Percentiles rank a stretch among this genome's conserved stretches.
Evolutionary conservation across 2,329 filamentous ascomycete genomes (phyloP).

Genomic region (Parascedosporium putredinis): DNA sequence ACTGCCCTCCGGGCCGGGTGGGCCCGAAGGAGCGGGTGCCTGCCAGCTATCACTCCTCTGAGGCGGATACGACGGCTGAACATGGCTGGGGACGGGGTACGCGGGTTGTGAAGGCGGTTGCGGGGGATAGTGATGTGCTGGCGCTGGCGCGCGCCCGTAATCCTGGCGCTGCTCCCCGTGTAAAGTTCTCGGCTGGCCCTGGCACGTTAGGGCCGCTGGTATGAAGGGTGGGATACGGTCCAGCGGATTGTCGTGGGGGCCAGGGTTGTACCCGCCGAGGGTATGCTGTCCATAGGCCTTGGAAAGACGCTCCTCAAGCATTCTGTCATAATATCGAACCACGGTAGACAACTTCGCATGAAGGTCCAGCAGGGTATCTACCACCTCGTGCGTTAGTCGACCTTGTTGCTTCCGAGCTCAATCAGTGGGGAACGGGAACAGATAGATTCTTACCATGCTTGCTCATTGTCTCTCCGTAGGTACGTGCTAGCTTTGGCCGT

Average conservation of each 20-base stretch:
- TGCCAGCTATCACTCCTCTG: constrained; percentile 45
- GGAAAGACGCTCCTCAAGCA: constrained; percentile 91
- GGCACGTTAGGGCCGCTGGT: constrained; percentile 35
- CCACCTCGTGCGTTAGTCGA: neutral
- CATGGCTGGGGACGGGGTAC: constrained; percentile 29
- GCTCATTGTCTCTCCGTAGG: constrained; percentile 98
- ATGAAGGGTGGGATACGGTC: constrained; percentile 63
- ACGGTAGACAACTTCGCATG: constrained; percentile 94
- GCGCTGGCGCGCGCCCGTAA: constrained; percentile 42
- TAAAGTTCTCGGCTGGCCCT: constrained; percentile 72
- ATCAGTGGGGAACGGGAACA: neutral
- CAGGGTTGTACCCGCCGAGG: constrained; percentile 53
- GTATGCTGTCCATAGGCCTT: constrained; percentile 82
- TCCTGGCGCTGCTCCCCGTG: constrained; percentile 48
- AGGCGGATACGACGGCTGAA: constrained; percentile 31
- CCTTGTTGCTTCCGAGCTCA: too few species aligned
- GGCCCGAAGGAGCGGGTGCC: constrained; percentile 25
- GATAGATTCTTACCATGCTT: constrained; percentile 67
- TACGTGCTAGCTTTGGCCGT: constrained; percentile 84
- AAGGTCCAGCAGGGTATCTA: constrained; percentile 84
- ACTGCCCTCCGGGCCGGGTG: constrained; percentile 18
- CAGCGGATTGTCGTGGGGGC: constrained; percentile 38
- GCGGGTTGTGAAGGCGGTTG: constrained; percentile 28
- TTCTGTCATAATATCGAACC: constrained; percentile 92
- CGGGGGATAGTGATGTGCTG: constrained; percentile 26